Evolutionary conservation across 768 basidiomycete species (phyloP), one percentile per base, ranked within the genome.

Genomic region (Mycena galericulata): DNA sequence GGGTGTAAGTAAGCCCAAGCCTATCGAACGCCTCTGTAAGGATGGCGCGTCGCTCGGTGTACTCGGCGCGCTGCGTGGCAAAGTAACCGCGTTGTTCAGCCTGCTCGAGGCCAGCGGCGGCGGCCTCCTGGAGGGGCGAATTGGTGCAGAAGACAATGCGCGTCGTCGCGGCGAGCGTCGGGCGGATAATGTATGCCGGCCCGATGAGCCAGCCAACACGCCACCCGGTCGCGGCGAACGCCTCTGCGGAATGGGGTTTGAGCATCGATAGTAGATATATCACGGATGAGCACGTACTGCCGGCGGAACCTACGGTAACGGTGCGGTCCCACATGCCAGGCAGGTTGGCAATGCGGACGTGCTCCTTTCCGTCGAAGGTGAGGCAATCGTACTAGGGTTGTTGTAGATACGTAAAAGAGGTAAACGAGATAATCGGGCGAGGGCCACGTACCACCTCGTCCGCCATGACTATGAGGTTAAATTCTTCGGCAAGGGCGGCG

Each of bases 281-380:
- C 49, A 34, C 46, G 12, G 45, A 30, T 15, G 15, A 32, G 38
- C 30, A 79, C 90, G 82, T 80, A 95, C 95, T 97, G 73, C 96
- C 96, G 30, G 94, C 97, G n/a, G 95, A 97, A 43, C 93, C 90
- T 61, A 98, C 94, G 9, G 97, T 98, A 46, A 99, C 90, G 0
- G 98, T 99, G 47, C 98, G 90, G 72, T 98, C 94, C 97, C 97
- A 99, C 94, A 99, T 98, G 24, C 96, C 95, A 7, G 96, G 97
- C n/a, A 99, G 86, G 38, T 84, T 94, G 4, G 97, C 97, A 73
- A 99, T 92, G 60, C 97, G 91, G 61, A 96, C 84, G 78, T 99
- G 98, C 74, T 97, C 91, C 74, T 92, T 91, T 38, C 86, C 89
- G 73, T 96, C 94, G 72, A 92, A 98, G 18, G 96, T 89, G 41